These are phyloP conservation scores for Ochromonas danica DNA, from an alignment of 108 stramenopile genomes.

Conservation along the genomic window DNA sequence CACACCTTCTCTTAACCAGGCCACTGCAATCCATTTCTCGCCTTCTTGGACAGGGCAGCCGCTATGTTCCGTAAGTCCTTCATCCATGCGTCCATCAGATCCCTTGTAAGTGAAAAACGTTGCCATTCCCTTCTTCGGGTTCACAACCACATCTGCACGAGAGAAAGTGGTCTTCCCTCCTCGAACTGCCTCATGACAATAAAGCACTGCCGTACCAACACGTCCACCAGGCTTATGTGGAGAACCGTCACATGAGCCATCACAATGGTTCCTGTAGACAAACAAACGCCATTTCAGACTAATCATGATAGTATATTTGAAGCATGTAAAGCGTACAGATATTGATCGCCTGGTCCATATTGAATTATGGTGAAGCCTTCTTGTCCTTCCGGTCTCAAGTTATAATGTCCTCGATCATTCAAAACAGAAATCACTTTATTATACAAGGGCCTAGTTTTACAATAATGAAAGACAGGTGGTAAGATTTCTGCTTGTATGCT, in stretches of 20 bases:
- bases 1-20: constrained; percentile 25
- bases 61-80: constrained; percentile 50
- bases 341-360: constrained; percentile 65
- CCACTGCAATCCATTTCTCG: constrained; percentile 28
- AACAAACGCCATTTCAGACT: neutral
- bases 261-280: constrained; percentile 21
- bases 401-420: constrained; percentile 43
- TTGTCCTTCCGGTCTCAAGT: constrained; percentile 40
- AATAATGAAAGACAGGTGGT: neutral
- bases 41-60: constrained; percentile 38
- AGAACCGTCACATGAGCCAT: constrained; percentile 26
- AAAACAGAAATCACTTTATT: constrained; percentile 38
- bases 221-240: neutral
- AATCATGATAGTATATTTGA: neutral
- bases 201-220: constrained; percentile 27
- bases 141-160: constrained; percentile 22
- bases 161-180: constrained; percentile 23
- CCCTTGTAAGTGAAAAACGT: constrained; percentile 25
- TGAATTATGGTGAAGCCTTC: constrained; percentile 53
- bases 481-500: no score
- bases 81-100: constrained; percentile 17
- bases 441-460: neutral
- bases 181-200: neutral
- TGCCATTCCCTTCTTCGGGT: neutral
- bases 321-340: constrained; percentile 48